Conservation (phyloP, 768 basidiomycete genomes). For the Chalciporus piperatus region DNA sequence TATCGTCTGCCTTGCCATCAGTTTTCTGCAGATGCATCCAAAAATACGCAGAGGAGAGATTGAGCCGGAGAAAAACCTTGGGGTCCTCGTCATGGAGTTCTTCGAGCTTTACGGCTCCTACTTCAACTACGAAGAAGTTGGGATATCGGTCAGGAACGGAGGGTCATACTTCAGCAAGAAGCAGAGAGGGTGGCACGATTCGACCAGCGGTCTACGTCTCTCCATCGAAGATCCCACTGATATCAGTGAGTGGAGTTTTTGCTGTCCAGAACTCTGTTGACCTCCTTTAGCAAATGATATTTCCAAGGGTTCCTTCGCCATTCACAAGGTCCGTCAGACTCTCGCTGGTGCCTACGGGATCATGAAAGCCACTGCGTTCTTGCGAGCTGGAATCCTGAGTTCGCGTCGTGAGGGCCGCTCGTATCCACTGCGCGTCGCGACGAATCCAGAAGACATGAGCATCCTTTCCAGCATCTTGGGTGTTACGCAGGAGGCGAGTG, state of each 20-base stretch:
- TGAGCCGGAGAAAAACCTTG: constrained; percentile 82
- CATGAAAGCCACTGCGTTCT: constrained; percentile 70
- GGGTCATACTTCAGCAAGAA: constrained; percentile 88
- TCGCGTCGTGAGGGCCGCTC: constrained; percentile 53
- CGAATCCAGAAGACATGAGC: constrained; percentile 65
- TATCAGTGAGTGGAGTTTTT: constrained; percentile 53
- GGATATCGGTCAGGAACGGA: constrained; percentile 83
- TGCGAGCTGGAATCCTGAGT: constrained; percentile 59
- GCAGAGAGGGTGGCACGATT: constrained; percentile 77
- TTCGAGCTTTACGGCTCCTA: constrained; percentile 92
- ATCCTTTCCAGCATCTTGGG: constrained; percentile 79
- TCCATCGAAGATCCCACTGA: constrained; percentile 95
- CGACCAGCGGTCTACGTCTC: constrained; percentile 53
- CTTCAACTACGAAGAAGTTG: constrained; percentile 90
- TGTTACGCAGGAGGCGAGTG: constrained; percentile 74
- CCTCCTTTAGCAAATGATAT: constrained; percentile 80
- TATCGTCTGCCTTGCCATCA: constrained; percentile 89
- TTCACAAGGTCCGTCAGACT: constrained; percentile 76
- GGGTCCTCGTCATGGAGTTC: constrained; percentile 94
- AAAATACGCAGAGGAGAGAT: constrained; percentile 89
- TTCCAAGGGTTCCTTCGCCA: constrained; percentile 82
- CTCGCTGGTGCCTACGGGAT: constrained; percentile 80
- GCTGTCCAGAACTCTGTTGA: not conserved
- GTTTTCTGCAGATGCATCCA: constrained; percentile 97
- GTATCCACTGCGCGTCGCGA: constrained; percentile 40